These are phyloP conservation scores for Metschnikowia henanensis DNA, from an alignment of 805 yeast species.

Conservation along the genomic window DNA sequence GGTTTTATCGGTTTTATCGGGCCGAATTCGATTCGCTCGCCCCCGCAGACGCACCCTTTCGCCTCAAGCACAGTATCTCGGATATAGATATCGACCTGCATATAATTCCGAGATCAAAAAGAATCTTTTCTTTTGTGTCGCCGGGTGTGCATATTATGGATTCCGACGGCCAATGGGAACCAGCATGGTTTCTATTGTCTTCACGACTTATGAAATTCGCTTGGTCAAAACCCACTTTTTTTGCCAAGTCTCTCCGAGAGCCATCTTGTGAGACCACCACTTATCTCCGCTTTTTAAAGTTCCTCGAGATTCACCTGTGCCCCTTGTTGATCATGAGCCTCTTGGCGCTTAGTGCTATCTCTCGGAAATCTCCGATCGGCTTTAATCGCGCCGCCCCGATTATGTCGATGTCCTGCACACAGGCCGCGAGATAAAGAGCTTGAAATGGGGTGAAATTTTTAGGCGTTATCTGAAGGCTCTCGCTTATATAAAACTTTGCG, in stretches of 20 bases:
- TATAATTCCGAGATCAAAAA: no score
- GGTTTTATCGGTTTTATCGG: background rate
- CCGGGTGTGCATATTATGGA: background rate
- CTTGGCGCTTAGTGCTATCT: no score
- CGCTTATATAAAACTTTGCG: conserved; percentile 6
- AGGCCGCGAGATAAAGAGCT: background rate
- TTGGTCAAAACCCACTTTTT: no score
- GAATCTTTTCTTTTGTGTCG: background rate
- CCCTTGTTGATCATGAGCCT: no score
- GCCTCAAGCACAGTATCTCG: background rate
- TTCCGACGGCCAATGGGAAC: background rate
- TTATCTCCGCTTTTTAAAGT: no score
- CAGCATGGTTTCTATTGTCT: background rate
- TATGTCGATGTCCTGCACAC: background rate
- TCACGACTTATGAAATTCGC: no score
- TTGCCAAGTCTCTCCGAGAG: no score
- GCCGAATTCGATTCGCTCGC: no score
- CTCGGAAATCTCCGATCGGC: conserved; percentile 1
- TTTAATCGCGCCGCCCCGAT: background rate
- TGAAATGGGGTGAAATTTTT: conserved; percentile 3
- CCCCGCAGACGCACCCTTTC: no score
- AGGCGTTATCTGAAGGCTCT: background rate
- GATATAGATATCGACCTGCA: background rate
- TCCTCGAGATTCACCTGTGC: no score
- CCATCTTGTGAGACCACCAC: no score